These are phyloP conservation scores for Leucosporidium yakuticum DNA, from an alignment of 768 basidiomycete genomes.

Conservation along the genomic window DNA sequence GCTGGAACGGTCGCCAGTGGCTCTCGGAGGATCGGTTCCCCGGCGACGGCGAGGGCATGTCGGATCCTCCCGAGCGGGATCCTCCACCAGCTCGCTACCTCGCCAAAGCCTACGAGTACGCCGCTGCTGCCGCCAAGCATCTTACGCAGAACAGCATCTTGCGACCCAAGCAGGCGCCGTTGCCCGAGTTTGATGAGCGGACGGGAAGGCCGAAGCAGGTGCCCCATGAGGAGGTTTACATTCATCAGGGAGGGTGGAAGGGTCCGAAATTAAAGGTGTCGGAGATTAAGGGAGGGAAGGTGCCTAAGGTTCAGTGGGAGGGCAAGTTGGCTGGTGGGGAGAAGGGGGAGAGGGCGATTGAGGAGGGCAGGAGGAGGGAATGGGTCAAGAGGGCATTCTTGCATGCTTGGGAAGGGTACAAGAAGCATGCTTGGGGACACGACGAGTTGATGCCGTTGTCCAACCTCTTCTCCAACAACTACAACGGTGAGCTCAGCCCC, in stretches of 20 bases:
- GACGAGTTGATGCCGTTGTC: conserved; percentile 33
- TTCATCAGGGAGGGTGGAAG: not conserved
- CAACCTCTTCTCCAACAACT: conserved; percentile 23
- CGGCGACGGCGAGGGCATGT: not conserved
- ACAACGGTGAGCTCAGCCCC: conserved; percentile 30
- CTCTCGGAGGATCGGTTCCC: not conserved
- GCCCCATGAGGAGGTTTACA: not conserved
- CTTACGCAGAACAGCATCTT: not conserved
- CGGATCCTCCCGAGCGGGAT: not conserved
- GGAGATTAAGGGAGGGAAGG: not conserved
- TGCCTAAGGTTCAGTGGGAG: not conserved
- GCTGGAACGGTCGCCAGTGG: not conserved
- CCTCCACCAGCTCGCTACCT: not conserved
- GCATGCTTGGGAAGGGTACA: conserved; percentile 34
- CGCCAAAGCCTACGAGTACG: not conserved
- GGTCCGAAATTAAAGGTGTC: not conserved
- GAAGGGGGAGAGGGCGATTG: not conserved
- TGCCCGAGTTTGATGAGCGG: not conserved
- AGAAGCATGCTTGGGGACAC: conserved; percentile 31
- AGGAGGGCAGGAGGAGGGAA: conserved; percentile 1
- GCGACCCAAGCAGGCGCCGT: not conserved
- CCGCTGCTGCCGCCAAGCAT: not conserved
- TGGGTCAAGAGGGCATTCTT: conserved; percentile 27
- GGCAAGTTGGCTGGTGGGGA: not conserved
- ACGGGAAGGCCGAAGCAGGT: not conserved